Evolutionary conservation across 768 basidiomycete species (phyloP).

Genomic region (Gelatoporia subvermispora): DNA sequence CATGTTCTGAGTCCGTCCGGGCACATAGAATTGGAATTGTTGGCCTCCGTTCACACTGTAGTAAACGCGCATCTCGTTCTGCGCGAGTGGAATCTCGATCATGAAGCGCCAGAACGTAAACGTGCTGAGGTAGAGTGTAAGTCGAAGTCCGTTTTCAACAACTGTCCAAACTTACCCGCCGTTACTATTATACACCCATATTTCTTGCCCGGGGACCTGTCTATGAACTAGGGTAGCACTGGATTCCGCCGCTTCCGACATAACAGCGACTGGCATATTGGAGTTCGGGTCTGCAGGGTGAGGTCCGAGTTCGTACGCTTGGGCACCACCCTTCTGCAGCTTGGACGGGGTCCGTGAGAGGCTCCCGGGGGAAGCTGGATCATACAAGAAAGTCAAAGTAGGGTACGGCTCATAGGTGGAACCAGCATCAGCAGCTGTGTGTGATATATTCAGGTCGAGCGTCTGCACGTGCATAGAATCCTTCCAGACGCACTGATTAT

Average conservation of each 20-base stretch:
- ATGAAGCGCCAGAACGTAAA: constrained; percentile 95
- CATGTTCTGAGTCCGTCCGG: constrained; percentile 78
- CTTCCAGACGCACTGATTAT: constrained; percentile 67
- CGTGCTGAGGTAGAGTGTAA: constrained; percentile 41
- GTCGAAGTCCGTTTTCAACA: neutral
- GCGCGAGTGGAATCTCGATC: constrained; percentile 71
- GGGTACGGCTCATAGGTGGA: constrained; percentile 77
- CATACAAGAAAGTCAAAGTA: constrained; percentile 66
- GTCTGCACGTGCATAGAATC: neutral
- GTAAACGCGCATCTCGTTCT: constrained; percentile 66
- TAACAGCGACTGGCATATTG: constrained; percentile 21
- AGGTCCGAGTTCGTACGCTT: constrained; percentile 55
- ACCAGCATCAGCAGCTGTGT: constrained; percentile 68
- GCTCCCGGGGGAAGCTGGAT: constrained; percentile 38
- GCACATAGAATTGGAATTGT: constrained; percentile 76
- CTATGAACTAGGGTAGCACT: constrained; percentile 10
- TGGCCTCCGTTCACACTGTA: constrained; percentile 84
- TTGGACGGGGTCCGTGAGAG: constrained; percentile 6
- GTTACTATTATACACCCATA: constrained; percentile 23
- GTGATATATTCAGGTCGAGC: neutral
- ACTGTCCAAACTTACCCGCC: constrained; percentile 19
- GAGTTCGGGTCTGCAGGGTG: constrained; percentile 75
- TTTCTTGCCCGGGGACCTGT: constrained; percentile 17
- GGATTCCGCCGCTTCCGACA: neutral
- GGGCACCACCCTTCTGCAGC: no score